Conservation (phyloP, 345 rosid genomes). For the Citrus australasica region DNA sequence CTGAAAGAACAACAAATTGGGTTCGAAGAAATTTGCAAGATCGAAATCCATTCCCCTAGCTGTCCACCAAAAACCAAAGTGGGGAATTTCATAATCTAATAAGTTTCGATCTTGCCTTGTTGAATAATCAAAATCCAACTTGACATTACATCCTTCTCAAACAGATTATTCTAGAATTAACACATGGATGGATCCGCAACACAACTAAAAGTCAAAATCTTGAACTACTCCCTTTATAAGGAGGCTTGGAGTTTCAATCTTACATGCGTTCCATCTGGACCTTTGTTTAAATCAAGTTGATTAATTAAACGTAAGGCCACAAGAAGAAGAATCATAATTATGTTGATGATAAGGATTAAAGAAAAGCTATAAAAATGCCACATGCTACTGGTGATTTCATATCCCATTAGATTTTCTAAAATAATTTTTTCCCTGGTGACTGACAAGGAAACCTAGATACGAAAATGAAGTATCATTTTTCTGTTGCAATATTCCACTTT, state of each 20-base stretch:
- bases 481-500: slow-evolving; percentile 15
- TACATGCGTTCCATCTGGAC: slow-evolving; percentile 39
- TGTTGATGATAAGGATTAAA: slow-evolving; percentile 24
- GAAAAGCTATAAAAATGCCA: slow-evolving; percentile 9
- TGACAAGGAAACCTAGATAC: slow-evolving; percentile 19
- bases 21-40: slow-evolving; percentile 7
- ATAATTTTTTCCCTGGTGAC: slow-evolving; percentile 9
- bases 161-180: slow-evolving; percentile 16
- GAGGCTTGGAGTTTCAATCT: slow-evolving; percentile 15
- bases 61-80: slow-evolving; percentile 12
- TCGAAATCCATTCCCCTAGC: neutral
- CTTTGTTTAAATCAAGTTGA: slow-evolving; percentile 21
- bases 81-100: slow-evolving; percentile 30
- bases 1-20: slow-evolving; percentile 8
- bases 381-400: slow-evolving; percentile 25
- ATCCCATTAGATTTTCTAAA: neutral
- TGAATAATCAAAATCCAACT: slow-evolving; percentile 25
- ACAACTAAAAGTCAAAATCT: slow-evolving; percentile 15
- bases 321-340: slow-evolving; percentile 23
- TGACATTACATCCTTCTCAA: slow-evolving; percentile 17
- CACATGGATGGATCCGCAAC: slow-evolving; percentile 10
- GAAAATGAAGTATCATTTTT: slow-evolving; percentile 36
- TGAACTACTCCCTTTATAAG: slow-evolving; percentile 3
- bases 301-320: slow-evolving; percentile 22
- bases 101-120: neutral